phyloP scores from a whole-genome alignment of 1,284 basidiomycete species.

The Cryptococcus depauperatus region DNA sequence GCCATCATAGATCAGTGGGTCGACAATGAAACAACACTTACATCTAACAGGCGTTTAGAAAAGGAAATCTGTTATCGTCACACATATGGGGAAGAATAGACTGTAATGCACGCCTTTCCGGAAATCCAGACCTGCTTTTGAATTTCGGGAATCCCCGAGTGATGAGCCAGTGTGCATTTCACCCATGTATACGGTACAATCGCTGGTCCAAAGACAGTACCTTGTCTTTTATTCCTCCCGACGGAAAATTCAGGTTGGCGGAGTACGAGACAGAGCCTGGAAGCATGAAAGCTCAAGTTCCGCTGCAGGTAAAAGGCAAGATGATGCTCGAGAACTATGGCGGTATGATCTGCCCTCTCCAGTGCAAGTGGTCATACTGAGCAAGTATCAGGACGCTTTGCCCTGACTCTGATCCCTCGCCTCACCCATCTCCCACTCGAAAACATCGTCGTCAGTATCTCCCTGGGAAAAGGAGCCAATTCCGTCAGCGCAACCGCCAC shows the following conservation, averaged over 20 bases:
- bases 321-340: conserved; percentile 57
- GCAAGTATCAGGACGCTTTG: conserved; percentile 60
- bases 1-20: conserved; percentile 75
- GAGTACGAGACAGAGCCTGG: conserved; percentile 62
- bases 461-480: conserved; percentile 62
- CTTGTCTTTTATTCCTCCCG: conserved; percentile 88
- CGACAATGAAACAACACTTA: conserved; percentile 6
- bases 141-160: conserved; percentile 69
- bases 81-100: conserved; percentile 73
- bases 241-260: conserved; percentile 78
- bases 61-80: conserved; percentile 63
- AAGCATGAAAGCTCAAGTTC: conserved; percentile 51
- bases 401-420: conserved; percentile 61
- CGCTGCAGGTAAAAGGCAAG: conserved; percentile 57
- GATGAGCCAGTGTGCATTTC: conserved; percentile 73
- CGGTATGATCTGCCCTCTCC: too few relatives aligned
- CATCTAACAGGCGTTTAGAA: conserved; percentile 47
- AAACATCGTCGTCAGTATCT: conserved; percentile 60
- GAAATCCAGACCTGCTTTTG: conserved; percentile 78
- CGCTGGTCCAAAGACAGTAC: conserved; percentile 70
- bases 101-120: conserved; percentile 68
- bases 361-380: too few relatives aligned
- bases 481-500: conserved; percentile 44
- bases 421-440: conserved; percentile 60
- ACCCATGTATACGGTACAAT: conserved; percentile 80